Conservation (phyloP, 2,329 filamentous ascomycete species). For the Coniochaeta ligniaria region DNA sequence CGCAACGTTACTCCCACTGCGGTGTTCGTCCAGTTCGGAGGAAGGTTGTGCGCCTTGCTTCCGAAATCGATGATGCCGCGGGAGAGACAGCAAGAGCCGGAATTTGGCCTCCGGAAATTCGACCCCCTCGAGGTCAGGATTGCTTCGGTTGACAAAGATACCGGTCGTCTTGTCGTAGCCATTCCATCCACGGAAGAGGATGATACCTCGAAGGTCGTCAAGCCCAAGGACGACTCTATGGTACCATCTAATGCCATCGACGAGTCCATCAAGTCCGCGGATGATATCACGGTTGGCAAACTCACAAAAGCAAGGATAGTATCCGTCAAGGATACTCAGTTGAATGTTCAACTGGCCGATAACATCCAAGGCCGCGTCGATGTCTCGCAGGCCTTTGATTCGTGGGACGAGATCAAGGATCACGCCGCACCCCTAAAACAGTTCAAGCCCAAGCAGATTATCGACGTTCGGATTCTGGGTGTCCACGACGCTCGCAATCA, state of each 20-base stretch:
- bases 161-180: constrained; percentile 58
- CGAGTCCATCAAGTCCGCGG: constrained; percentile 51
- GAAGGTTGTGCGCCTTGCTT: constrained; percentile 67
- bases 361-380: constrained; percentile 90
- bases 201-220: constrained; percentile 28
- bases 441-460: constrained; percentile 63
- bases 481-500: constrained; percentile 87
- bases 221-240: constrained; percentile 29
- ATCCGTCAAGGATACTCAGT: constrained; percentile 84
- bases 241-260: constrained; percentile 46
- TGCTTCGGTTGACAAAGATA: constrained; percentile 61
- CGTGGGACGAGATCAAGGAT: constrained; percentile 79
- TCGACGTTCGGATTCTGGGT: constrained; percentile 74
- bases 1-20: constrained; percentile 76
- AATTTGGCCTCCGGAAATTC: constrained; percentile 72
- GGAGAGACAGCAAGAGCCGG: constrained; percentile 58
- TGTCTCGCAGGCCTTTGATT: constrained; percentile 82
- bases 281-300: constrained; percentile 68
- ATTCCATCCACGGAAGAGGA: constrained; percentile 39
- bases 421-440: constrained; percentile 71
- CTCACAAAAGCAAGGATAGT: constrained; percentile 69
- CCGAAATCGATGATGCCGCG: constrained; percentile 70
- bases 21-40: constrained; percentile 83
- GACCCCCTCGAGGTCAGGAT: constrained; percentile 72
- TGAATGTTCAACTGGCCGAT: constrained; percentile 84